Evolutionary conservation across 371 early-diverging fungal genomes (phyloP).

Genomic region (Umbelopsis sp.): DNA sequence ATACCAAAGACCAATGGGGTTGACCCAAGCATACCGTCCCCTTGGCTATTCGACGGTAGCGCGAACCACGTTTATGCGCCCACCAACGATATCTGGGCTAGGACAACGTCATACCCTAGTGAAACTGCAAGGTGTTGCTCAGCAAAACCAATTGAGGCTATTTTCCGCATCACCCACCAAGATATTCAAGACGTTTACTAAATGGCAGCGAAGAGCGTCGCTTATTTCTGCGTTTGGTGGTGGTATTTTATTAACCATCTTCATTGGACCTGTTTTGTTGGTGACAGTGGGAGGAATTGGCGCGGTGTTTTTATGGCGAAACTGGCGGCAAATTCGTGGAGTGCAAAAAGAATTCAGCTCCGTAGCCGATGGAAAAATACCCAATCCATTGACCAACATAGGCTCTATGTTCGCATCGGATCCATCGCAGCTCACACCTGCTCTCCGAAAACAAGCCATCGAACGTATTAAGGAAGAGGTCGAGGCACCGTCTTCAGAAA

Average conservation of each 20-base stretch:
- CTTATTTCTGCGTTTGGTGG: slow-evolving; percentile 27
- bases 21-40: background rate
- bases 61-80: background rate
- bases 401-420: slow-evolving; percentile 38
- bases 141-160: background rate
- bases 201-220: slow-evolving; percentile 19
- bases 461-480: slow-evolving; percentile 24
- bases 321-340: slow-evolving; percentile 31
- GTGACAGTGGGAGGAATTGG: slow-evolving; percentile 37
- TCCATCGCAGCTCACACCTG: background rate
- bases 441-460: slow-evolving; percentile 33
- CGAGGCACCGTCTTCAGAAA: background rate
- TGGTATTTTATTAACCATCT: slow-evolving; percentile 1
- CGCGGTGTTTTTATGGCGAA: slow-evolving; percentile 36
- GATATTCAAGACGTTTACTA: background rate
- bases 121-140: background rate
- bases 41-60: background rate
- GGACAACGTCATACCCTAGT: background rate
- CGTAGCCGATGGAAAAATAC: slow-evolving; percentile 16
- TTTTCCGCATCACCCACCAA: background rate
- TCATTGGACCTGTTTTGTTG: slow-evolving; percentile 42
- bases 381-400: slow-evolving; percentile 25
- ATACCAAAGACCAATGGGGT: background rate
- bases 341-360: slow-evolving; percentile 33
- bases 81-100: background rate